Base-by-base conservation (phyloP, 1,284 basidiomycete genomes). In the Termitomyces sp. region DNA sequence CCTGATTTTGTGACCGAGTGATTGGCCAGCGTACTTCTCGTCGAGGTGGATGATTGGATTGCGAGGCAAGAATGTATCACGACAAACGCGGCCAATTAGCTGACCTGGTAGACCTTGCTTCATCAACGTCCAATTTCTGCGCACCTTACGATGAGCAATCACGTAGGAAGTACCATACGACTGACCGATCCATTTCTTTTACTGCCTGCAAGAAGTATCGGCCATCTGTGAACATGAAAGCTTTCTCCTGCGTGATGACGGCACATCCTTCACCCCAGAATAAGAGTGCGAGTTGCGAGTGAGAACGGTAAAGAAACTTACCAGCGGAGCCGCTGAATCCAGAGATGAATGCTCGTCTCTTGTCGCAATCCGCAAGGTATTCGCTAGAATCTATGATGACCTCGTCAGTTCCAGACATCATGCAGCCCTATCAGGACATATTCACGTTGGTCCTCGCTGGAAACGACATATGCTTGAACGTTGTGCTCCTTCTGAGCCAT, bases 301-400 rank as follows among this genome's bases (percentile, higher is more conserved):
- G 36, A 56, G 46, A 24, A 38, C 12, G 15, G 33, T 13, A 5
- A 21, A 12, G 26, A 17, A 36, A 33, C 72, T 59, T 60, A 84
- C 92, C 95, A 57, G 95, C 94, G 19, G 93, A 96, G 36, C 95
- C 96, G 58, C 83, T 92, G 73, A 98, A 98, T 10, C 92, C 92
- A 36, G 92, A 93, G 58, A 98, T 90, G 73, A 83, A 97, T 0
- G 83, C 89, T 26, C 95, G 79, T 44, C 94, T 79, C 54, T 90
- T 79, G 70, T 98, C 94, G 59, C 88, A 91, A 30, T 81, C 76
- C 0, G 92, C 91, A 31, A 88, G 80, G 70, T 97, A 97, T 70
- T 98, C 95, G 70, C 92, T 94, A 12, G 82, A 87, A 72, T 98
- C 94, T 90, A 54, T 21, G 24, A 17, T 30, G n/a, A 13, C 5